Conservation (phyloP, 2,329 filamentous ascomycete genomes). For the Exophiala viscosa region DNA sequence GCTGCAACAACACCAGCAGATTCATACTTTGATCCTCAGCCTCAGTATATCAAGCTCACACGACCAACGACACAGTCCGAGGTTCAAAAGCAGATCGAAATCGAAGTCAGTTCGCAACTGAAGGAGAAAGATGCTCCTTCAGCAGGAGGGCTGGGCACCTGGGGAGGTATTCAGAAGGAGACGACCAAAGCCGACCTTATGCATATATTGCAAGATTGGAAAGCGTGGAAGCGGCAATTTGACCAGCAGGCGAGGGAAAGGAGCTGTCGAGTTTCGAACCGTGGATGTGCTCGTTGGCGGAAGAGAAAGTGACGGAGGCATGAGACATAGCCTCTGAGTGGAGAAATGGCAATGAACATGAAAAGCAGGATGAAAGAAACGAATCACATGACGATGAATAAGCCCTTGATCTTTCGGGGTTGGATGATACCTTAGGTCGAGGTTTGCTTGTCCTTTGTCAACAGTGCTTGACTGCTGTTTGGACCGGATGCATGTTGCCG, state of each 20-base stretch:
- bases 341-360: not conserved
- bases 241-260: not conserved
- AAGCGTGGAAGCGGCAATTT: conserved; percentile 8
- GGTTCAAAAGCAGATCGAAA: not conserved
- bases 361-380: not conserved
- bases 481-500: too few species aligned
- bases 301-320: not conserved
- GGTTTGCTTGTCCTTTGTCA: too few species aligned
- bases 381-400: not conserved
- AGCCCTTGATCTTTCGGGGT: not conserved
- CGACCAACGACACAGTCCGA: not conserved
- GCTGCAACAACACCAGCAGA: not conserved
- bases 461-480: too few species aligned
- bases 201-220: conserved; percentile 1
- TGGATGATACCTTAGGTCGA: too few species aligned
- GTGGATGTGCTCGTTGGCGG: not conserved
- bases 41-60: conserved; percentile 7
- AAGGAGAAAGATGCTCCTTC: not conserved
- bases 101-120: not conserved
- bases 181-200: not conserved
- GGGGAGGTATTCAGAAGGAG: not conserved
- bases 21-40: conserved; percentile 5
- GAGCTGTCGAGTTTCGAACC: not conserved
- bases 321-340: not conserved
- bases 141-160: not conserved